Evolutionary conservation across 352 stramenopile species (phyloP).

Genomic region (Phytophthora colocasiae): DNA sequence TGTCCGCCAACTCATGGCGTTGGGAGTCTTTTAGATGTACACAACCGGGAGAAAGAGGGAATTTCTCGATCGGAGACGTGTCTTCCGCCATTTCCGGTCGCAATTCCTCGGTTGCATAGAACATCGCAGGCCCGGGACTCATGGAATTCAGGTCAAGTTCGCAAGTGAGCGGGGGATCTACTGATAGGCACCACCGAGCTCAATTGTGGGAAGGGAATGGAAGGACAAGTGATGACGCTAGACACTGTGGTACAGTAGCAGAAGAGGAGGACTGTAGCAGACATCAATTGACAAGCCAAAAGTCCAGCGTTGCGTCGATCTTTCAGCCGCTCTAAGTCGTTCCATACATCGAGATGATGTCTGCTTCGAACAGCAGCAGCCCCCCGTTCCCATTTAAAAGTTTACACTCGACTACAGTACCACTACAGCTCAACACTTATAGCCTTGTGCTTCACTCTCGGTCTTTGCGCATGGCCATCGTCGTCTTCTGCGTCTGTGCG

Average conservation of each 20-base stretch:
- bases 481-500: constrained; percentile 19
- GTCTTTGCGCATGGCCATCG: constrained; percentile 13
- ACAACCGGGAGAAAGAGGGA: constrained; percentile 39
- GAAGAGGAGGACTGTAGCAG: constrained; percentile 1
- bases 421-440: constrained; percentile 2
- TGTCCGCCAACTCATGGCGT: constrained; percentile 39
- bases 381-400: too few relatives aligned
- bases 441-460: background rate
- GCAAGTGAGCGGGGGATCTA: constrained; percentile 16
- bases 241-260: constrained; percentile 11
- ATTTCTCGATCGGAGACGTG: constrained; percentile 26
- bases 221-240: constrained; percentile 34
- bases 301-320: background rate
- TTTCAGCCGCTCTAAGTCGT: constrained; percentile 1
- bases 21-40: constrained; percentile 39
- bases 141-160: constrained; percentile 23
- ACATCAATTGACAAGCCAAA: constrained; percentile 1
- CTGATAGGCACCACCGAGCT: background rate
- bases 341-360: background rate
- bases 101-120: constrained; percentile 22
- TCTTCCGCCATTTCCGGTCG: constrained; percentile 25
- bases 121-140: constrained; percentile 6
- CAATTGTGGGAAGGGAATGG: constrained; percentile 15
- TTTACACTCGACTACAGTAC: constrained; percentile 8
- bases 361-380: too few relatives aligned